phyloP scores from a whole-genome alignment of 805 yeast species.

The Yarrowia yakushimensis region DNA sequence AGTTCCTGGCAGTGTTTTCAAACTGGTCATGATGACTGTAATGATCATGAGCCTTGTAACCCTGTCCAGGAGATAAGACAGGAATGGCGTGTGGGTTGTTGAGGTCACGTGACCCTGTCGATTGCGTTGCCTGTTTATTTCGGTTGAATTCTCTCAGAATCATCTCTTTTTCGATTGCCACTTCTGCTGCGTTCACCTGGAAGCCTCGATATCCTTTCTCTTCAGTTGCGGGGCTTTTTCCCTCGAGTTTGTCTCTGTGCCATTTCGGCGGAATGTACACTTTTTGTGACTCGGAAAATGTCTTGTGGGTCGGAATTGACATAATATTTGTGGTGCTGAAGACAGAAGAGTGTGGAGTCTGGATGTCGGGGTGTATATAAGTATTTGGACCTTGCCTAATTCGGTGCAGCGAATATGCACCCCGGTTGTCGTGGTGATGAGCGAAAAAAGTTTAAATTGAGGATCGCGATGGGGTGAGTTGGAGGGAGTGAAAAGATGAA shows the following conservation, averaged over 20 bases:
- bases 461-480: no score
- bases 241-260: slow-evolving; percentile 3
- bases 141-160: background rate
- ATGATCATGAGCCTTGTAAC: background rate
- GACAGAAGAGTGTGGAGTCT: background rate
- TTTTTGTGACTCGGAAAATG: background rate
- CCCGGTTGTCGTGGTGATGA: background rate
- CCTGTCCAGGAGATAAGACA: background rate
- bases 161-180: slow-evolving; percentile 18
- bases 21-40: background rate
- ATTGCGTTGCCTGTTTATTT: background rate
- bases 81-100: background rate
- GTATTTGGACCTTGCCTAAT: background rate
- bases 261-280: slow-evolving; percentile 24
- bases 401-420: background rate
- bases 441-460: background rate
- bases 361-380: background rate
- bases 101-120: background rate
- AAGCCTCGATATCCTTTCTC: background rate
- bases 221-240: background rate
- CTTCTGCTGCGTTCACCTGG: background rate
- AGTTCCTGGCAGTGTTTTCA: background rate
- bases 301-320: slow-evolving; percentile 9
- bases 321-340: background rate
- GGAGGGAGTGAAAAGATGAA: no score